Evolutionary conservation across 2,329 filamentous ascomycete species (phyloP).

Genomic region (Venturia oleaginea): DNA sequence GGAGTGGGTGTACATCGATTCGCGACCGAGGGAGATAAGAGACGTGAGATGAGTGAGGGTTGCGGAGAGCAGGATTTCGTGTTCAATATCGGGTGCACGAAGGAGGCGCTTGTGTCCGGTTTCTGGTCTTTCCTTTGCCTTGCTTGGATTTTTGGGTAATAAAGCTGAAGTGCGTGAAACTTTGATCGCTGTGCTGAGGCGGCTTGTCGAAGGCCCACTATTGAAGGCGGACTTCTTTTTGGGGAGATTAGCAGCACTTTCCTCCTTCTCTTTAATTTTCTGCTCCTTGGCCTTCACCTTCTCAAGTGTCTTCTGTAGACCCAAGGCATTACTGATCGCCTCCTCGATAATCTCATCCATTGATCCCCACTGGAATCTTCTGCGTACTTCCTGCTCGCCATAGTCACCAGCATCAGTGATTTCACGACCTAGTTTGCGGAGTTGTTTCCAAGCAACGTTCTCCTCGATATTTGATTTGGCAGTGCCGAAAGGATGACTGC

Average conservation of each 20-base stretch:
- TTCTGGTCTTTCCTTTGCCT: neutral
- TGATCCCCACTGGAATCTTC: neutral
- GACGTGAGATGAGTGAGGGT: neutral
- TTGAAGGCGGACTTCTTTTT: neutral
- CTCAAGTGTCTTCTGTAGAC: neutral
- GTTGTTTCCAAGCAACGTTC: neutral
- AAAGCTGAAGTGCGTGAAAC: neutral
- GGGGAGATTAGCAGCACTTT: neutral
- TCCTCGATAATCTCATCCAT: neutral
- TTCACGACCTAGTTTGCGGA: neutral
- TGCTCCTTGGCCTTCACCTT: neutral
- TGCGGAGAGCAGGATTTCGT: neutral
- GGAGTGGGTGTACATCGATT: neutral
- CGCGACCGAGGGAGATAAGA: neutral
- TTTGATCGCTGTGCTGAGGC: neutral
- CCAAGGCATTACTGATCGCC: neutral
- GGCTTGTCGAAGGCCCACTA: neutral
- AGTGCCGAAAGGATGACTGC: neutral
- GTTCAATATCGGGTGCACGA: neutral
- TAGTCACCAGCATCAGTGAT: neutral
- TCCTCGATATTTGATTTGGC: neutral
- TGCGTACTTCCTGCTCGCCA: neutral
- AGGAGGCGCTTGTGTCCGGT: neutral
- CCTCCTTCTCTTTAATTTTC: neutral
- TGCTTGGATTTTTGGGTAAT: neutral